A percentile compares a stretch with the other conserved stretches of the same genome.
Conservation (phyloP, 345 rosid genomes). For the Arabis alpina region DNA sequence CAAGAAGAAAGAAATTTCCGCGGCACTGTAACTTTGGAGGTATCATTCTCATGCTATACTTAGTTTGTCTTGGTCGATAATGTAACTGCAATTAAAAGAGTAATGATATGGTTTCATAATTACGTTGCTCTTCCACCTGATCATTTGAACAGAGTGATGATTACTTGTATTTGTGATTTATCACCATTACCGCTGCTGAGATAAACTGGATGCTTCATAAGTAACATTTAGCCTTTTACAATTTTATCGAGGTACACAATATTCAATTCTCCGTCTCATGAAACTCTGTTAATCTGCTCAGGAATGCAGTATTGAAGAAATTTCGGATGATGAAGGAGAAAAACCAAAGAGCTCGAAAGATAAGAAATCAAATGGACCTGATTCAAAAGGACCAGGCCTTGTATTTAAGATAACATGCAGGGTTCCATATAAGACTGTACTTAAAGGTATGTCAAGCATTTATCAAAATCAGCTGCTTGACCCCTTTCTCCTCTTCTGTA, state of each 20-base stretch:
- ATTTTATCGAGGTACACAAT: background rate
- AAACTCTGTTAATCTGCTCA: conserved; percentile 41
- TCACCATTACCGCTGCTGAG: conserved; percentile 8
- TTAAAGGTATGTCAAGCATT: conserved; percentile 57
- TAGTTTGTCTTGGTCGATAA: background rate
- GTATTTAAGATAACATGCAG: conserved; percentile 83
- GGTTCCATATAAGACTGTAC: conserved; percentile 91
- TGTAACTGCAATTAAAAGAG: background rate
- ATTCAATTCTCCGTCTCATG: background rate
- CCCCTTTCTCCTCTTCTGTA: conserved; percentile 3
- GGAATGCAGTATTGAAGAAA: conserved; percentile 91
- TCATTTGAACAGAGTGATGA: background rate
- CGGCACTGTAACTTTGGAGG: conserved; percentile 90
- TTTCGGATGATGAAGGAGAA: conserved; percentile 77
- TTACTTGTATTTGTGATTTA: conserved; percentile 13
- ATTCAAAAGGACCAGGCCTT: conserved; percentile 66
- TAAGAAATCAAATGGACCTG: conserved; percentile 86
- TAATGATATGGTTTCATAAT: background rate
- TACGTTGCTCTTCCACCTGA: conserved; percentile 5
- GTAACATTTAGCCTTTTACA: background rate
- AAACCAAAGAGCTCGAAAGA: conserved; percentile 77
- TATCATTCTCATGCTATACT: conserved; percentile 14
- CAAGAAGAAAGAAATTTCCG: conserved; percentile 93
- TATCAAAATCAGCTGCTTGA: conserved; percentile 9
- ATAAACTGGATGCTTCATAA: background rate